These are phyloP conservation scores for Neoboletus subvelutipes DNA, from an alignment of 768 basidiomycete genomes.

Conservation along the genomic window DNA sequence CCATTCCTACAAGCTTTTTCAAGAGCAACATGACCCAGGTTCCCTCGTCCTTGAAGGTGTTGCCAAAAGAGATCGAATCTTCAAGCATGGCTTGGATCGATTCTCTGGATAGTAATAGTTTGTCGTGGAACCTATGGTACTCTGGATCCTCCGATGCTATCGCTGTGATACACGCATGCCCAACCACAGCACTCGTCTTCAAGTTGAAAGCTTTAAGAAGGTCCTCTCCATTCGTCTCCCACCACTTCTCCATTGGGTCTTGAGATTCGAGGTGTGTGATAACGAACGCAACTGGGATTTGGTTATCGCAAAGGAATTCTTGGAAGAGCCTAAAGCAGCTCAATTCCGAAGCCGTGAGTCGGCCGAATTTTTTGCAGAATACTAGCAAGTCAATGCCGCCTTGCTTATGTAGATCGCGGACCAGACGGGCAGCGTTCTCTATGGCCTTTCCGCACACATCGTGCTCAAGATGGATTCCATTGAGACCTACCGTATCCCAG, in stretches of 20 bases:
- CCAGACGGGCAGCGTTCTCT: conserved; percentile 27
- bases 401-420: conserved; percentile 27
- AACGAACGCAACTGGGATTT: conserved; percentile 40
- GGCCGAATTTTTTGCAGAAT: conserved; percentile 33
- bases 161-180: conserved; percentile 33
- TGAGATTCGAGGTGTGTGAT: conserved; percentile 39
- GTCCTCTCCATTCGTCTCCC: conserved; percentile 20
- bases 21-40: conserved; percentile 27
- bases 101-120: conserved; percentile 15
- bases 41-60: conserved; percentile 12
- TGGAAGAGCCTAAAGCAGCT: conserved; percentile 37
- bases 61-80: conserved; percentile 21
- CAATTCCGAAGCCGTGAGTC: conserved; percentile 28
- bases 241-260: conserved; percentile 33
- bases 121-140: conserved; percentile 2
- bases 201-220: conserved; percentile 15
- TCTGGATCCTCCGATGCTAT: neutral
- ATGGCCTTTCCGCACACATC: conserved; percentile 18
- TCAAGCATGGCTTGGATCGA: conserved; percentile 21
- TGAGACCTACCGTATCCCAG: conserved; percentile 35
- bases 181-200: conserved; percentile 14
- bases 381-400: conserved; percentile 41
- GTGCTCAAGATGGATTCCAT: conserved; percentile 14
- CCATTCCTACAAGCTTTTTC: conserved; percentile 16
- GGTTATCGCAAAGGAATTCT: conserved; percentile 37